Conservation (phyloP, 768 basidiomycete genomes). For the Leccinum uliginosum region DNA sequence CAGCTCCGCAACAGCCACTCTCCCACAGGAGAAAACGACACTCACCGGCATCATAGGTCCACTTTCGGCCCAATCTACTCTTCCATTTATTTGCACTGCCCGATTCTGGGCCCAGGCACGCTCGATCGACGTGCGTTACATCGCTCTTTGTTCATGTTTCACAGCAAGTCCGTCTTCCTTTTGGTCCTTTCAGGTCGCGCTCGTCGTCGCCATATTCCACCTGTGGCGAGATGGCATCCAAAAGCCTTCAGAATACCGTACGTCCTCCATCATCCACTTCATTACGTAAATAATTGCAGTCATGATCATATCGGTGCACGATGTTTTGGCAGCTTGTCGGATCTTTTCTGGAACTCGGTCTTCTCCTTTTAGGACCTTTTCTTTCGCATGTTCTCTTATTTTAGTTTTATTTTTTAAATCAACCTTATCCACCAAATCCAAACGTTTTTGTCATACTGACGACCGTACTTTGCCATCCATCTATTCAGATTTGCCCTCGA, state of each 20-base stretch:
- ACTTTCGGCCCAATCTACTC: slow-evolving; percentile 49
- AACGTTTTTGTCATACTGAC: slow-evolving; percentile 10
- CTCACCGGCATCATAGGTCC: slow-evolving; percentile 27
- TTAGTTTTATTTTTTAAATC: slow-evolving; percentile 24
- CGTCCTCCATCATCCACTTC: slow-evolving; percentile 38
- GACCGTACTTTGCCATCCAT: slow-evolving; percentile 5
- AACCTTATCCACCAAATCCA: slow-evolving; percentile 28
- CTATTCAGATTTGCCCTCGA: slow-evolving; percentile 77
- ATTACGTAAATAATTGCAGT: slow-evolving; percentile 28
- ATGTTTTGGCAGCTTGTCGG: not conserved
- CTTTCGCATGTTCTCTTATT: slow-evolving; percentile 22
- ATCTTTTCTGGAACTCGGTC: too few relatives aligned
- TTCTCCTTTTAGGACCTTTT: slow-evolving; percentile 19
- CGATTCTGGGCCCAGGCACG: slow-evolving; percentile 44
- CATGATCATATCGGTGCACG: slow-evolving; percentile 23
- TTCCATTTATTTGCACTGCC: slow-evolving; percentile 74
- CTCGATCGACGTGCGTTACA: slow-evolving; percentile 12
- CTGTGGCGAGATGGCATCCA: slow-evolving; percentile 74
- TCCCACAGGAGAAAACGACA: slow-evolving; percentile 22
- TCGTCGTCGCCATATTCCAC: slow-evolving; percentile 54
- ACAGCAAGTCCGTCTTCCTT: slow-evolving; percentile 37
- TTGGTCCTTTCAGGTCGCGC: slow-evolving; percentile 29
- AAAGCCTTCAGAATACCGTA: slow-evolving; percentile 79
- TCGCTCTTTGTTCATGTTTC: slow-evolving; percentile 16
- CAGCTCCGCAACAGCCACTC: slow-evolving; percentile 27